Conservation (phyloP, 371 early-diverging fungal species). For the Amoeboradix gromovi region DNA sequence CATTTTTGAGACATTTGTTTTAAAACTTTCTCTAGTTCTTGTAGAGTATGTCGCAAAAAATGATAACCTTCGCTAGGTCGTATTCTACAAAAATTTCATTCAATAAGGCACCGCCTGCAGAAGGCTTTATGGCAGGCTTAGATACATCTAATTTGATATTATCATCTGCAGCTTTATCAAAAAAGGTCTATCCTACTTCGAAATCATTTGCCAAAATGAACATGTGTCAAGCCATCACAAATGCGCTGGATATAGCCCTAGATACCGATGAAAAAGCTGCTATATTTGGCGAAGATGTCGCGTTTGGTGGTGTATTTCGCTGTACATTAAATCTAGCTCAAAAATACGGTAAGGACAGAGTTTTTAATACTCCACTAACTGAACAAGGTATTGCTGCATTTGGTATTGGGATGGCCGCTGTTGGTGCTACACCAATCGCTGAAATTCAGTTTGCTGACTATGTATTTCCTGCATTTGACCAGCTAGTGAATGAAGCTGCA, state of each 20-base stretch:
- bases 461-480: constrained; percentile 89
- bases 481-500: constrained; percentile 92
- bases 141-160: constrained; percentile 37
- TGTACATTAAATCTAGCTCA: constrained; percentile 70
- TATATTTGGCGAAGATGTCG: constrained; percentile 91
- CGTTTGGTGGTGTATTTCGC: constrained; percentile 88
- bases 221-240: constrained; percentile 73
- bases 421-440: constrained; percentile 84
- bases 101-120: constrained; percentile 26
- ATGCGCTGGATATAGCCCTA: constrained; percentile 61
- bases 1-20: too few species aligned
- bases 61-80: background rate
- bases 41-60: too few species aligned
- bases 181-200: background rate
- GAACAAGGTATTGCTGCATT: constrained; percentile 92
- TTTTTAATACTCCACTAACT: constrained; percentile 83
- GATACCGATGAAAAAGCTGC: constrained; percentile 65
- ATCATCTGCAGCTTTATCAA: constrained; percentile 18
- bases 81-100: background rate
- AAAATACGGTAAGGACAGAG: constrained; percentile 62
- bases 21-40: too few species aligned
- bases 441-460: constrained; percentile 97
- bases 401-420: constrained; percentile 83
- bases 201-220: constrained; percentile 36
- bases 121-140: constrained; percentile 49